Percentiles rank a stretch among this genome's conserved stretches.
Evolutionary conservation across 331 rosid species (phyloP).

Genomic region (Dryas integrifolia): DNA sequence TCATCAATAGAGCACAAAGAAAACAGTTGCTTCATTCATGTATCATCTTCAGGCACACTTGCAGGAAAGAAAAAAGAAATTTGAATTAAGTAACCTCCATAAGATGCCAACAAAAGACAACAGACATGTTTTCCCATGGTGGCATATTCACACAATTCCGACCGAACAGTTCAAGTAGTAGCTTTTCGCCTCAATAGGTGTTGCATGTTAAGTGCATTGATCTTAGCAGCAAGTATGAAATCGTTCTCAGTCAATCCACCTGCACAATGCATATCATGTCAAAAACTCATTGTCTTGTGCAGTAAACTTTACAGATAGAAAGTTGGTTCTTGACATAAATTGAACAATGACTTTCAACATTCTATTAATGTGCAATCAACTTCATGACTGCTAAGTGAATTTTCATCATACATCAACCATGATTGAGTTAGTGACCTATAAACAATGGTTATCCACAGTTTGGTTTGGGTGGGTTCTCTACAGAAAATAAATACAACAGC

Average conservation of each 20-base stretch:
- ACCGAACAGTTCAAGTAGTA: slow-evolving; percentile 14
- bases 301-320: neutral
- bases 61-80: neutral
- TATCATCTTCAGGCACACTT: neutral
- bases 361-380: no score
- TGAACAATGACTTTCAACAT: neutral
- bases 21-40: neutral
- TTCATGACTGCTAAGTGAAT: no score
- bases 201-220: slow-evolving; percentile 50
- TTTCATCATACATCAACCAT: no score
- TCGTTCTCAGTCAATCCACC: slow-evolving; percentile 91
- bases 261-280: slow-evolving; percentile 34
- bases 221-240: slow-evolving; percentile 89
- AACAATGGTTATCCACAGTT: no score
- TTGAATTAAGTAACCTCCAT: neutral
- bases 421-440: no score
- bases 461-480: no score
- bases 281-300: neutral
- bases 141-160: neutral
- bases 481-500: no score
- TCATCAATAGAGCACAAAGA: neutral
- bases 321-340: neutral
- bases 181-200: slow-evolving; percentile 52
- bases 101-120: neutral
- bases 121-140: neutral